phyloP scores from a whole-genome alignment of 2,329 filamentous ascomycete species.

The Talaromyces sp. region DNA sequence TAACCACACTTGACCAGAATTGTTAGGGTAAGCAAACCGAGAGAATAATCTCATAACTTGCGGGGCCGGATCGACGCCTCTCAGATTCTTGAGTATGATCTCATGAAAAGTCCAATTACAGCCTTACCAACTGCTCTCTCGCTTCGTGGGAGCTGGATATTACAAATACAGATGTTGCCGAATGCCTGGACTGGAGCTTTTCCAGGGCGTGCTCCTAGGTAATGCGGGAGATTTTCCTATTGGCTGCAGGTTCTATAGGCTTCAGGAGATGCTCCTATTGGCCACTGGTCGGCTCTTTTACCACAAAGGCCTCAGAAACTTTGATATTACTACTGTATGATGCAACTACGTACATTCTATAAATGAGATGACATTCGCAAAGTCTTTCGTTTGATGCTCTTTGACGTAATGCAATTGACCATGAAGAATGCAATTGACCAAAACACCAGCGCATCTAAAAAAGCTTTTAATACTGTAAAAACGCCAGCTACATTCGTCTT shows the following conservation, averaged over 20 bases:
- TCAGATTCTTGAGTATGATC: background rate
- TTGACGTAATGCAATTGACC: background rate
- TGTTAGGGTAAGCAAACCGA: background rate
- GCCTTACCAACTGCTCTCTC: background rate
- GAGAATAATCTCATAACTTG: background rate
- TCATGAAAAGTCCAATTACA: background rate
- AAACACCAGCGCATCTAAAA: background rate
- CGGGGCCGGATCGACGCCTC: background rate
- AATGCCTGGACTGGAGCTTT: background rate
- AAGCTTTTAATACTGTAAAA: background rate
- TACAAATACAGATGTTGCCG: background rate
- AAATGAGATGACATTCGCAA: background rate
- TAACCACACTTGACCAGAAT: background rate
- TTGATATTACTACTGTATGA: background rate
- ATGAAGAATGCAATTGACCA: background rate
- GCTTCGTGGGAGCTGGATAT: background rate
- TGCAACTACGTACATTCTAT: background rate
- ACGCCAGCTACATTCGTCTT: background rate
- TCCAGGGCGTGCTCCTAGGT: background rate
- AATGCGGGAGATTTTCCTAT: constrained; percentile 1
- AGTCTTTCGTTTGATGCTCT: no score
- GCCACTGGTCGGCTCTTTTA: background rate
- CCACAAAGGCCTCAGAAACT: background rate
- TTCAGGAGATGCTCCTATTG: background rate
- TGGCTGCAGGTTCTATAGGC: background rate